Base-by-base conservation (phyloP, 495 filamentous ascomycete genomes). In the Podospora conica region DNA sequence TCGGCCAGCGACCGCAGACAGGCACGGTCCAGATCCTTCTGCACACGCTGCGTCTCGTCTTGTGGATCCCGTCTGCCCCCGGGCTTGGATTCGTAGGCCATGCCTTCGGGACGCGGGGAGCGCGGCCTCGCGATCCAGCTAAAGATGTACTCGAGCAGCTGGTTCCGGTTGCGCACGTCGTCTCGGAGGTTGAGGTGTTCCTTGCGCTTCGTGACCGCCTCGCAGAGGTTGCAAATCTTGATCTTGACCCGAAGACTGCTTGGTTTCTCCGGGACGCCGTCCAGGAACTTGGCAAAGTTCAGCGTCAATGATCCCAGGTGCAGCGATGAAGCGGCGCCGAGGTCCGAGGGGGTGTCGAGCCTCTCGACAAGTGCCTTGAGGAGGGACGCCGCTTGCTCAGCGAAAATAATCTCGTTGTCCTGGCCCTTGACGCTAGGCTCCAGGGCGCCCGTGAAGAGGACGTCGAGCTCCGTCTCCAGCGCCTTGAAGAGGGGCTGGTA, bases 151-250 rank as follows among this genome's bases (percentile, higher is more conserved):
- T 87, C 85, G 20, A 88, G 75, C 15, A 89, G 72, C 66, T 88
- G 85, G 65, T 88, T 89, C 33, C 86, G 77, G 60, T 86, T 87
- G 24, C 86, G 80, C 55, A 89, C 83, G 68, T 88, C 86, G 58
- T 89, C 86, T 48, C 86, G 78, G 27, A 89, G 79, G 63, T 88
- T 89, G 29, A 89, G 76, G 33, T 87, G 82, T 68, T 89, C 86
- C 65, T 88, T 88, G 68, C 87, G 85, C 75, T 80, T 83, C 20
- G 84, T 86, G 33, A 89, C 83, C 7, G 83, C 80, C 65, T 88
- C 86, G 66, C 83, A 87, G 22, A 89, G 72, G 63, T 88, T 85
- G 70, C 86, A 89, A 59, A 88, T 82, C 70, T 86, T 86, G 66
- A 88, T 88, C 70, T 88, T 88, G 28, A 88, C 85, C 60, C 86